These are phyloP conservation scores for Hsuehochloa calcarea DNA, from an alignment of 176 grass and related monocot species.

Conservation along the genomic window DNA sequence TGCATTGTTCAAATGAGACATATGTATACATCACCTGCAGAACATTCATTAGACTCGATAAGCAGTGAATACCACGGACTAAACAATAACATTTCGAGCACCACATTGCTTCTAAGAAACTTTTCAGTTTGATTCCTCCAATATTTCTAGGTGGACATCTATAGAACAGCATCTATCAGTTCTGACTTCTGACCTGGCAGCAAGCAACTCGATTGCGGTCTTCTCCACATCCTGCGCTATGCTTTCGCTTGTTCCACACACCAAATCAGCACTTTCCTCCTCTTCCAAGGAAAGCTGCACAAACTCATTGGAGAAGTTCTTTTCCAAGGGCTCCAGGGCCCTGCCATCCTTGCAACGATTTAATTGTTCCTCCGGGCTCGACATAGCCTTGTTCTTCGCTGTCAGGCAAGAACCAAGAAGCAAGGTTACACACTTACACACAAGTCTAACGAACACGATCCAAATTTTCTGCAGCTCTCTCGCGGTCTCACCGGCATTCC, in stretches of 20 bases:
- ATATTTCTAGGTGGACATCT: slow-evolving; percentile 9
- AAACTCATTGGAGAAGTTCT: not conserved
- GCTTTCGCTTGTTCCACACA: slow-evolving; percentile 48
- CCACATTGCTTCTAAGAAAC: not conserved
- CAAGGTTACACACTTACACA: not conserved
- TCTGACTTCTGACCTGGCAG: slow-evolving; percentile 40
- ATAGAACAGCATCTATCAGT: not conserved
- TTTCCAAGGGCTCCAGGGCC: not conserved
- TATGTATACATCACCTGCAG: not conserved
- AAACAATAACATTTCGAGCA: not conserved
- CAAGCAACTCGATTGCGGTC: slow-evolving; percentile 71
- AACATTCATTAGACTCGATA: not conserved
- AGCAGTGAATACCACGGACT: not conserved
- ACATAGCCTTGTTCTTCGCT: not conserved
- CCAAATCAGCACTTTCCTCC: slow-evolving; percentile 6
- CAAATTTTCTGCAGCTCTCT: not conserved
- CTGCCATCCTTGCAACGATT: not conserved
- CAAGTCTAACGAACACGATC: not conserved
- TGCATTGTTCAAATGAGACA: not conserved
- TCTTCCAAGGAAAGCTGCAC: slow-evolving; percentile 25
- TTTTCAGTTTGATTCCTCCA: not conserved
- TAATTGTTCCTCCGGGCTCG: not conserved
- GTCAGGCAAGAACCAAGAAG: not conserved
- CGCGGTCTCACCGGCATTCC: slow-evolving; percentile 1
- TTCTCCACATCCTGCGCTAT: slow-evolving; percentile 50